These are phyloP conservation scores for Juglanconis juglandina DNA, from an alignment of 2,329 filamentous ascomycete genomes.

Conservation along the genomic window DNA sequence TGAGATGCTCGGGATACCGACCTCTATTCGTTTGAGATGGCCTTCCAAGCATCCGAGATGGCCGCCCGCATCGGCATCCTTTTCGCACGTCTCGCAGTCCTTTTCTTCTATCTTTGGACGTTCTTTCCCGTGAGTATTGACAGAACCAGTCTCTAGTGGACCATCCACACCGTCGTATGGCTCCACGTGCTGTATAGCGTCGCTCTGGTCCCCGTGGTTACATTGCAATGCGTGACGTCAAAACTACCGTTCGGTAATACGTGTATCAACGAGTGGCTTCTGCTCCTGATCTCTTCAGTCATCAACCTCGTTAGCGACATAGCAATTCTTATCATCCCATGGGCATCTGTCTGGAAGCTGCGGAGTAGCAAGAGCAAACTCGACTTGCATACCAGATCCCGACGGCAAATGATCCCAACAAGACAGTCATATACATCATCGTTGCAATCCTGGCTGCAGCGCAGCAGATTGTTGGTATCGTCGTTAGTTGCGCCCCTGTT, in stretches of 20 bases:
- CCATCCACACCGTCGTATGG: slow-evolving; percentile 23
- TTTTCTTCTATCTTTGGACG: slow-evolving; percentile 39
- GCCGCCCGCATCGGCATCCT: slow-evolving; percentile 24
- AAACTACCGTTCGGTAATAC: slow-evolving; percentile 22
- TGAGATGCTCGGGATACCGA: slow-evolving; percentile 10
- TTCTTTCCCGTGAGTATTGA: slow-evolving; percentile 46
- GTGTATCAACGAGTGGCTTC: slow-evolving; percentile 23
- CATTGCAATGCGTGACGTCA: slow-evolving; percentile 23
- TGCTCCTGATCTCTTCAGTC: slow-evolving; percentile 22
- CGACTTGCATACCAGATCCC: slow-evolving; percentile 24
- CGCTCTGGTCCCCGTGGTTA: slow-evolving; percentile 23
- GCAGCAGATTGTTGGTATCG: slow-evolving; percentile 23
- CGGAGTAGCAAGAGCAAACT: slow-evolving; percentile 24
- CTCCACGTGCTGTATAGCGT: slow-evolving; percentile 25
- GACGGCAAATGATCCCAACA: slow-evolving; percentile 18
- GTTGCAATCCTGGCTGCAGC: slow-evolving; percentile 22
- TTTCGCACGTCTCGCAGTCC: slow-evolving; percentile 25
- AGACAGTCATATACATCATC: slow-evolving; percentile 24
- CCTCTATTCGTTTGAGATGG: slow-evolving; percentile 16
- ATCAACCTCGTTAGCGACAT: slow-evolving; percentile 28
- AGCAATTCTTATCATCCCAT: slow-evolving; percentile 26
- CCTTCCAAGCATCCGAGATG: slow-evolving; percentile 24
- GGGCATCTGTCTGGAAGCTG: slow-evolving; percentile 27
- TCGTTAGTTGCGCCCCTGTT: slow-evolving; percentile 23
- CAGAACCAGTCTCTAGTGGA: slow-evolving; percentile 20